Conservation (phyloP, 2,329 filamentous ascomycete genomes). For the Salinomyces thailandicus region DNA sequence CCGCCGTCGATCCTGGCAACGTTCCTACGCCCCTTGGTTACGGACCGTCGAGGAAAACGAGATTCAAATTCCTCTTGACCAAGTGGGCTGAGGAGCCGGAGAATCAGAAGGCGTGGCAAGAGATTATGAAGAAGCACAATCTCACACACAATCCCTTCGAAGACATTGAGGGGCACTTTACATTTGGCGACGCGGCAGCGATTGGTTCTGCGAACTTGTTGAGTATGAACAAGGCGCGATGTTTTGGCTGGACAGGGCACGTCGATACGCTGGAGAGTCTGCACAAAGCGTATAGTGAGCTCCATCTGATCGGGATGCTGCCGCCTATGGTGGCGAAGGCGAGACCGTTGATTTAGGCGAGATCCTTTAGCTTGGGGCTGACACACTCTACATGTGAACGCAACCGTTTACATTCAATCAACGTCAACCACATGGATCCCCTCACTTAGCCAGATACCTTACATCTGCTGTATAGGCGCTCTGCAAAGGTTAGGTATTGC, state of each 20-base stretch:
- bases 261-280: conserved; percentile 38
- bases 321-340: conserved; percentile 25
- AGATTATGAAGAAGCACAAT: conserved; percentile 33
- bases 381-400: too few relatives aligned
- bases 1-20: conserved; percentile 12
- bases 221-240: conserved; percentile 37
- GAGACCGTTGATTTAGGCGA: conserved; percentile 16
- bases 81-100: conserved; percentile 38
- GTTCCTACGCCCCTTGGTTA: conserved; percentile 28
- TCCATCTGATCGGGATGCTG: conserved; percentile 35
- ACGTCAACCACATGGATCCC: too few relatives aligned
- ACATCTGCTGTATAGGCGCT: too few relatives aligned
- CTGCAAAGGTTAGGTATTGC: too few relatives aligned
- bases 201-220: conserved; percentile 17
- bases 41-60: conserved; percentile 32
- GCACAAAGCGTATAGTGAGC: conserved; percentile 32
- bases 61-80: conserved; percentile 32
- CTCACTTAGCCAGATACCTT: too few relatives aligned
- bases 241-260: conserved; percentile 38
- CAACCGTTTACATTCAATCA: too few relatives aligned
- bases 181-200: conserved; percentile 35
- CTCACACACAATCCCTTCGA: conserved; percentile 33
- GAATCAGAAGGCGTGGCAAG: conserved; percentile 37
- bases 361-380: too few relatives aligned
- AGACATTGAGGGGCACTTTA: conserved; percentile 37